Conservation (phyloP, 2,329 filamentous ascomycete genomes). For the Trichoderma citrinoviride region DNA sequence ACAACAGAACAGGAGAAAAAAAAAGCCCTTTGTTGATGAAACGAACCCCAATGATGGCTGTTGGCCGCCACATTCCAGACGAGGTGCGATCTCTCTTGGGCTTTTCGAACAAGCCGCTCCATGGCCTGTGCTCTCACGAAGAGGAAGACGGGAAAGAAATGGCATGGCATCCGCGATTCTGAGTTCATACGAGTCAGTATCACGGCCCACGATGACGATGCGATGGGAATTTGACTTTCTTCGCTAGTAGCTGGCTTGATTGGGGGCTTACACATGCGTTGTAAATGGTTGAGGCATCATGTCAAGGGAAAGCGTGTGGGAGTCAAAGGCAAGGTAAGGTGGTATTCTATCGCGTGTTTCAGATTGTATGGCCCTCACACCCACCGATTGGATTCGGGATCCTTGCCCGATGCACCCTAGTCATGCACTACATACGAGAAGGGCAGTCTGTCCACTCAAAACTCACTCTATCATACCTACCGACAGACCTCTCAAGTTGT, state of each 20-base stretch:
- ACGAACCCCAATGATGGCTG: neutral
- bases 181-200: too few relatives aligned
- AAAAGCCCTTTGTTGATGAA: neutral
- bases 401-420: constrained; percentile 16
- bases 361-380: neutral
- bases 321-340: too few relatives aligned
- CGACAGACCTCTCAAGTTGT: neutral
- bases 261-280: too few relatives aligned
- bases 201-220: too few relatives aligned
- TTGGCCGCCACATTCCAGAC: neutral
- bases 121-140: too few relatives aligned
- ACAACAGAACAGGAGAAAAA: neutral
- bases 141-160: too few relatives aligned
- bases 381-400: constrained; percentile 11
- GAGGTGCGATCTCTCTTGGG: neutral
- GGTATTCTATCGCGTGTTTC: constrained; percentile 7
- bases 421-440: neutral
- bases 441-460: neutral
- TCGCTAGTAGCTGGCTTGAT: too few relatives aligned
- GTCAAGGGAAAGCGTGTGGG: too few relatives aligned
- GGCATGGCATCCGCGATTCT: too few relatives aligned
- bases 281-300: too few relatives aligned
- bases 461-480: neutral
- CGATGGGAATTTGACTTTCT: too few relatives aligned
- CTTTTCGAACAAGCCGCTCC: too few relatives aligned